Base-by-base conservation (phyloP, 768 basidiomycete genomes). In the Collybia nuda region DNA sequence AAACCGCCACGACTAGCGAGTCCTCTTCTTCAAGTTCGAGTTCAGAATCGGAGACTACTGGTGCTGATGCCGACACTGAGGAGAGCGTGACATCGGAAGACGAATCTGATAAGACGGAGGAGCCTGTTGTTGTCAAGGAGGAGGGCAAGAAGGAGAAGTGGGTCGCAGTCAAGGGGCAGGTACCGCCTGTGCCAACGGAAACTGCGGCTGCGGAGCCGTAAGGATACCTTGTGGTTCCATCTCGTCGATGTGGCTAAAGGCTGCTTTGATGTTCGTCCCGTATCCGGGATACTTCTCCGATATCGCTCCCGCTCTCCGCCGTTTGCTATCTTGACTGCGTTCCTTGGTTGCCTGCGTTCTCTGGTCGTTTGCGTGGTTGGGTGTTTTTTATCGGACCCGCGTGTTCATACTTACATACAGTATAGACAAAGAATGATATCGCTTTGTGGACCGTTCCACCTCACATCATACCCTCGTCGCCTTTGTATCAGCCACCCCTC, bases 11-110 rank as follows among this genome's bases (percentile, higher is more conserved):
- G n/a, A 49, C 63, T 7, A 56, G 62, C 40, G 71, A 56, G 57
- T 67, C 71, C 54, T 65, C 61, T 44, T 59, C 65, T 41, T 72
- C 70, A 21, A 62, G 71, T 39, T 76, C 80, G 21, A 78, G 72
- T 54, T 85, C 82, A 38, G 84, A 84, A 60, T 79, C 79, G 22
- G 85, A 85, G 58, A 81, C 72, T 62, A 83, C 76, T 15, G 81
- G 80, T 12, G 77, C 77, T 46, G 89, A 89, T 51, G 86, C 84
- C 6, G 89, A 90, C 60, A 81, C 81, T 19, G 88, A 90, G 66
- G 86, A 85, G 61, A 88, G 86, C 60, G 70, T 86, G 56, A 85
- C 86, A 2, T 88, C 86, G 28, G 88, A 90, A 58, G 86, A 88
- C 47, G 88, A 90, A 59, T 86, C 64, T 18, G 78, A 83, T 36